Percentiles rank a stretch among this genome's conserved stretches.
Evolutionary conservation across 192 early-diverging fungal genomes (phyloP).

Genomic region (Coemansia sp.): DNA sequence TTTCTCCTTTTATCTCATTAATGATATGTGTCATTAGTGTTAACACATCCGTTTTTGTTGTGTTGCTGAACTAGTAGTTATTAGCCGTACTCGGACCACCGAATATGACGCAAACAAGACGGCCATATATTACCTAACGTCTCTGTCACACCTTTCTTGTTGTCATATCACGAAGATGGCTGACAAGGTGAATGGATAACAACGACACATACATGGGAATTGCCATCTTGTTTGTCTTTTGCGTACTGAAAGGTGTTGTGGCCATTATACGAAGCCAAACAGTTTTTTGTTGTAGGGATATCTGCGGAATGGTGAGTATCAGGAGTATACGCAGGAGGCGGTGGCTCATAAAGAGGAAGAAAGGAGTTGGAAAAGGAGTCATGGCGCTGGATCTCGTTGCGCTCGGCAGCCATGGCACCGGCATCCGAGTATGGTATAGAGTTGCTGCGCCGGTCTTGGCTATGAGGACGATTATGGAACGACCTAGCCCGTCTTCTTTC

Average conservation of each 20-base stretch:
- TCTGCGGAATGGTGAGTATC: neutral
- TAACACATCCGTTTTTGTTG: too few species aligned
- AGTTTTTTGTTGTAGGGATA: neutral
- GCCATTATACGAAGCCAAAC: neutral
- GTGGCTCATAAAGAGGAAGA: slow-evolving; percentile 9
- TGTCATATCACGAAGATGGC: too few species aligned
- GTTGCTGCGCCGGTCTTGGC: neutral
- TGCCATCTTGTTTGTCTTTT: neutral
- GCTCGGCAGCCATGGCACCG: neutral
- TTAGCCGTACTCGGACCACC: too few species aligned
- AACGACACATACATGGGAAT: neutral
- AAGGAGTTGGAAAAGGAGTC: neutral
- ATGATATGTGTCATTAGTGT: too few species aligned
- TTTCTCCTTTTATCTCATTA: too few species aligned
- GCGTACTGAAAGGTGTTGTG: neutral
- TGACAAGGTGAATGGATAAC: neutral
- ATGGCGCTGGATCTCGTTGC: neutral
- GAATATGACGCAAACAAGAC: too few species aligned
- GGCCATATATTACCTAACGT: too few species aligned
- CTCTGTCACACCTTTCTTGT: too few species aligned
- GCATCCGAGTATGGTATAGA: neutral
- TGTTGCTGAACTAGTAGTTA: too few species aligned
- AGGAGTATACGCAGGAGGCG: slow-evolving; percentile 5
- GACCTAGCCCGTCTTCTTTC: neutral
- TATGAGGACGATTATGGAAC: neutral